A percentile compares a stretch with the other conserved stretches of the same genome.
phyloP scores from a whole-genome alignment of 108 stramenopile species.

The Fragilaria crotonensis region DNA sequence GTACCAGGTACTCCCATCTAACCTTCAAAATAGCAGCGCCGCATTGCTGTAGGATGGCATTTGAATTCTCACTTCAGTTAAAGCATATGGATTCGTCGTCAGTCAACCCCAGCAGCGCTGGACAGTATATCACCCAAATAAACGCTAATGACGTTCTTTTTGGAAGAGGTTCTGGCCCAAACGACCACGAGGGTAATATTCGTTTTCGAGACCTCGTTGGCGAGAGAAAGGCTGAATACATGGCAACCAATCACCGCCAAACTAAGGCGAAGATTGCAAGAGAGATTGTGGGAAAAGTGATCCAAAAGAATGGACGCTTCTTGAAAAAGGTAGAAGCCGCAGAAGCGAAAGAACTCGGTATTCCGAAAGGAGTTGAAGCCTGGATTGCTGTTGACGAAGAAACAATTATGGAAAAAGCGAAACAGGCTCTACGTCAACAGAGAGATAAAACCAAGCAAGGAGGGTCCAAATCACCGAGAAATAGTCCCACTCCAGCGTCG shows the following conservation, averaged over 20 bases:
- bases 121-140: no score
- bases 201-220: conserved; percentile 47
- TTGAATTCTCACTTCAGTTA: background rate
- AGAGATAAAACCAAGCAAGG: conserved; percentile 18
- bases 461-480: no score
- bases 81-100: background rate
- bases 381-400: conserved; percentile 37
- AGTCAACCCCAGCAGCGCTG: conserved; percentile 1
- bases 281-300: conserved; percentile 61
- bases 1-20: no score
- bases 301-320: conserved; percentile 56
- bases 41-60: no score
- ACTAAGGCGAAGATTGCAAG: conserved; percentile 69
- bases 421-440: conserved; percentile 56
- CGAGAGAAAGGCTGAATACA: conserved; percentile 38
- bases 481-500: no score
- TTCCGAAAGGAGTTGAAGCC: conserved; percentile 35
- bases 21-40: no score
- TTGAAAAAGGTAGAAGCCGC: conserved; percentile 47
- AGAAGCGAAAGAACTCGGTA: conserved; percentile 29
- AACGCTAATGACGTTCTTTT: conserved; percentile 65
- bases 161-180: conserved; percentile 68
- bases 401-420: conserved; percentile 61
- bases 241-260: conserved; percentile 42
- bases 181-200: conserved; percentile 72